These are phyloP conservation scores for Biscogniauxia sp. DNA, from an alignment of 2,329 filamentous ascomycete species.

Conservation along the genomic window DNA sequence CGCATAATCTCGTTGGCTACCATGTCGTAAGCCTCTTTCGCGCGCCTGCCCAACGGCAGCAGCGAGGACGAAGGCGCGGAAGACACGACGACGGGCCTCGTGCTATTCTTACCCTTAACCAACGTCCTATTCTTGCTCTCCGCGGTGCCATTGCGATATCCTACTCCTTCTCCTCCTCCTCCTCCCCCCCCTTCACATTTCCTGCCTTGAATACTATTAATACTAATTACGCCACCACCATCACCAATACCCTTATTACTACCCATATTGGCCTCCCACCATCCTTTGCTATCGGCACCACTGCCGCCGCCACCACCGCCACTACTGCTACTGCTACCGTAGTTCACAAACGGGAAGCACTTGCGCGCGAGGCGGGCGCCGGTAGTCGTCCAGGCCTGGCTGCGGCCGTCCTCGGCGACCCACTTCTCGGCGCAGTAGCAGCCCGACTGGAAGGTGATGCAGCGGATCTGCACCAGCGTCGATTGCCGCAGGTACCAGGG, in stretches of 20 bases:
- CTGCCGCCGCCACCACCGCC: too few relatives aligned
- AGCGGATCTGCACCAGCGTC: conserved; percentile 15
- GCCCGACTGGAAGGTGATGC: conserved; percentile 18
- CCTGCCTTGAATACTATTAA: neutral
- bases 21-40: conserved; percentile 1
- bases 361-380: conserved; percentile 9
- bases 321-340: neutral
- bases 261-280: too few relatives aligned
- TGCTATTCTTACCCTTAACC: neutral
- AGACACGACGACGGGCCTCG: neutral
- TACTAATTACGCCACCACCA: neutral
- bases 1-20: neutral
- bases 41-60: conserved; percentile 5
- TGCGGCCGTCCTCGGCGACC: conserved; percentile 1
- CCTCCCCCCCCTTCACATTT: neutral
- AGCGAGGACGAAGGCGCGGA: neutral
- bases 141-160: too few relatives aligned
- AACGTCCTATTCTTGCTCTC: neutral
- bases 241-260: too few relatives aligned
- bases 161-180: neutral
- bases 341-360: conserved; percentile 6
- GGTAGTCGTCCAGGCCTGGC: conserved; percentile 10
- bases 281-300: too few relatives aligned
- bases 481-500: conserved; percentile 21
- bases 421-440: conserved; percentile 14